Evolutionary conservation across 2,329 filamentous ascomycete genomes (phyloP).

Genomic region (Endoconidiophora laricicola): DNA sequence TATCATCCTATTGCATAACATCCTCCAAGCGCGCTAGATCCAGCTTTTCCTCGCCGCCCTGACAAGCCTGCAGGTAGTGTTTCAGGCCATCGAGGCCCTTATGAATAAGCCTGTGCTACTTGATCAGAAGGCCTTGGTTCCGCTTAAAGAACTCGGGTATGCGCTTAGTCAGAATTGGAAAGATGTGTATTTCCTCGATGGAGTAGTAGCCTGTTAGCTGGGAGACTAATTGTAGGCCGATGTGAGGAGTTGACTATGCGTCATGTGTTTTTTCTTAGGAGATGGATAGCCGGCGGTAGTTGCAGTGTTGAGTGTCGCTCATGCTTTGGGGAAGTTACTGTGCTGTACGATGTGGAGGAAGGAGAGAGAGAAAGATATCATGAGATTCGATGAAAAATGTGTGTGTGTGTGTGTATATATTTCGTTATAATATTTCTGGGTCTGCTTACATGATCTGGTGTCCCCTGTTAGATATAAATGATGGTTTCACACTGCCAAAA

Average conservation of each 20-base stretch:
- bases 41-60: constrained; percentile 35
- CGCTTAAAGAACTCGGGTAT: constrained; percentile 57
- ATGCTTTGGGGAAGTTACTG: constrained; percentile 57
- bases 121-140: constrained; percentile 35
- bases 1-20: constrained; percentile 59
- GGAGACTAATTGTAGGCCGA: constrained; percentile 51
- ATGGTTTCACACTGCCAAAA: constrained; percentile 4
- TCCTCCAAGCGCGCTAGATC: constrained; percentile 31
- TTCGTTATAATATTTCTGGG: too few species aligned
- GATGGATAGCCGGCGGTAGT: constrained; percentile 41
- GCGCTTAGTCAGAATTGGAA: constrained; percentile 56
- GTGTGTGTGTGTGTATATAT: too few species aligned
- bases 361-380: background rate
- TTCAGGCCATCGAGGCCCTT: constrained; percentile 51
- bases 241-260: constrained; percentile 49
- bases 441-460: too few species aligned
- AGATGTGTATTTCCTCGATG: constrained; percentile 71
- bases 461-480: too few species aligned
- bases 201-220: constrained; percentile 62
- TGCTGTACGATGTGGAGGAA: constrained; percentile 32
- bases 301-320: constrained; percentile 54
- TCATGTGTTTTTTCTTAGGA: constrained; percentile 39
- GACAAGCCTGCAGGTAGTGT: constrained; percentile 47
- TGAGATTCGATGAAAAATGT: background rate
- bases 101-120: constrained; percentile 68